Base-by-base conservation (phyloP, 1,284 basidiomycete species). In the Leccinum fuscescens region DNA sequence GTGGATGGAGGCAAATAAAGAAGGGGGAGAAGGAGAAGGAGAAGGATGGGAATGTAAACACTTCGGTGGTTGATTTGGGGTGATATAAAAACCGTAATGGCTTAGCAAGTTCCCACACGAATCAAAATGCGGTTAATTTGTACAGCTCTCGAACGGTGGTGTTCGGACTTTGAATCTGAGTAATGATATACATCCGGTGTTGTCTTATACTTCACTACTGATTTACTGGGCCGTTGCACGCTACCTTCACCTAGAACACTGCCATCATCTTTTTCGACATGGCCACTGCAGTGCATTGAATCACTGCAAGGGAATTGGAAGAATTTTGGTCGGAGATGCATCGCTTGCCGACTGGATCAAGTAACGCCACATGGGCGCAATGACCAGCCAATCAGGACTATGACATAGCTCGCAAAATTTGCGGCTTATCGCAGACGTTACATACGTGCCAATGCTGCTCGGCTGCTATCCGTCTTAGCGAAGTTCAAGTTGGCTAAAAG, bases 51-150 rank as follows among this genome's bases (percentile, higher is more conserved):
- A 62, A 67, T 51, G 63, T 54, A 56, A 62, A 48, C 59, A 15
- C 51, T 55, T 63, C 12, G 33, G 42, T 11, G 11, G 56, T 24
- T 58, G 46, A 61, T 63, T 42, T 46, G 56, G 44, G 54, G 56
- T 44, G 49, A 59, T 69, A 66, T 71, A 71, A 69, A 74, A 75
- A 58, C 55, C 48, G 50, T 42, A 44, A 37, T 12, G 50, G 17
- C 20, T 54, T 14, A 27, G 58, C 54, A 51, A 51, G 52, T 75
- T 72, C 71, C 66, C 74, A 72, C 70, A 64, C 71, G 14, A 64
- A 62, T 63, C 56, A 37, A 49, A n/a, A 50, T 24, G 24, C 24
- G 12, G 49, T 22, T 50, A 50, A 22, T 27, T 22, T 17, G 42
- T 9, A 42, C 39, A 42, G 39, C n/a, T 42, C 37, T 39, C 15